Base-by-base conservation (phyloP, 2,329 filamentous ascomycete species). In the Penicillium sp. region DNA sequence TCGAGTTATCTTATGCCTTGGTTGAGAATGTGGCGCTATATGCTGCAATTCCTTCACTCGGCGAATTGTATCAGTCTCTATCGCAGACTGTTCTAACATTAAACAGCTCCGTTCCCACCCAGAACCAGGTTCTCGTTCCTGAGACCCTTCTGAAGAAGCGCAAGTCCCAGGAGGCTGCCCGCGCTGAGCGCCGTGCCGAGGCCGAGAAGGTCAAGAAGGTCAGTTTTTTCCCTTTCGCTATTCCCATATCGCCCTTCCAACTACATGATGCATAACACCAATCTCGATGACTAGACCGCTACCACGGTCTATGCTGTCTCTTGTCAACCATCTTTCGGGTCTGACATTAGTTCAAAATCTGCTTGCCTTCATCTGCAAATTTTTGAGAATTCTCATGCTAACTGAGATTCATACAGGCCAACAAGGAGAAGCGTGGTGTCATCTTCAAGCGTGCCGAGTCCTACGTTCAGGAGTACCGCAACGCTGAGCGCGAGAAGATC, bases 371-470 rank as follows among this genome's bases (percentile, higher is more conserved):
- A 39, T 43, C 10, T 25, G 40, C 55, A 48, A 46, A 35, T 53
- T 49, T 38, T 46, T 41, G 16, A 34, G 33, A 50, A 49, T 55
- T 49, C 45, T 54, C 39, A 50, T 55, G 51, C 68, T 70, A 49
- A 71, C 61, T 52, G 44, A 50, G 41, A 54, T 53, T 56, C 47
- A 18, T 43, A 70, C 67, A 99, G 89, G 86, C 88, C 80, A 93
- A 88, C 84, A 99, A 97, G 86, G 87, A 95, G 82, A 99, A 97
- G 88, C 91, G 93, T 72, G 80, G 82, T 66, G 88, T 92, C 73
- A 95, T 99, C 86, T 99, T 99, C 89, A 95, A 97, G 86, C 91
- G 93, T 77, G 93, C 93, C 69, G 93, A 99, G 84, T 91, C 93
- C 78, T 99, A 99, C 81, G 90, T 99, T 70, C 92, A 95, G 83